phyloP scores from a whole-genome alignment of 306 rosid genomes.

The Quercus berberidifolia region DNA sequence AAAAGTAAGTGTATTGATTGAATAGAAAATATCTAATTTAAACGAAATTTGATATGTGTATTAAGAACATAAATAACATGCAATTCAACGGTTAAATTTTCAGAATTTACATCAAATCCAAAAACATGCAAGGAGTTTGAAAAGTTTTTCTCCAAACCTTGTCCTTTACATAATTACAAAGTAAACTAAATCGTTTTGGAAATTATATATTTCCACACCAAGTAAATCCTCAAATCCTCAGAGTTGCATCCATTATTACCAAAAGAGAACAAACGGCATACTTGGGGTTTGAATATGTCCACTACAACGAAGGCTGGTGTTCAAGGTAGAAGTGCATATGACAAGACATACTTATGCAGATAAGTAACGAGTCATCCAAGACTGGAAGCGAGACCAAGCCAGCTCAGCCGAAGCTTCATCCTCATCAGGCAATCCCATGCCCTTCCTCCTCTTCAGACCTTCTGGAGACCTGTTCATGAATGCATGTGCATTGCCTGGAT shows the following conservation, averaged over 20 bases:
- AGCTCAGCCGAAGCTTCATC: conserved; percentile 71
- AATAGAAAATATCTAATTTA: no score
- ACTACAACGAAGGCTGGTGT: neutral
- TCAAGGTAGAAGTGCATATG: neutral
- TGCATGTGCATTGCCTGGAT: conserved; percentile 75
- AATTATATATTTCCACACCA: neutral
- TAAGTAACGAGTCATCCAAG: conserved; percentile 76
- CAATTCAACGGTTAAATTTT: no score
- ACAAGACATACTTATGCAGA: conserved; percentile 26
- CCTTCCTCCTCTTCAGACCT: conserved; percentile 76
- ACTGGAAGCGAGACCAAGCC: conserved; percentile 89
- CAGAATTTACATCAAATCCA: no score
- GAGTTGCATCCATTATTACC: conserved; percentile 7
- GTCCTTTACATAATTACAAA: neutral
- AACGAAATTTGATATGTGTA: no score
- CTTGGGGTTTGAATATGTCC: neutral
- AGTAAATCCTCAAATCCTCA: conserved; percentile 6
- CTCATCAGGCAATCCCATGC: conserved; percentile 79
- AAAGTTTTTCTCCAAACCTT: no score
- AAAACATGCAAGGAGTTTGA: no score
- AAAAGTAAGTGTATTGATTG: no score
- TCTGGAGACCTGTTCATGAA: conserved; percentile 93
- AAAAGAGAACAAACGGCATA: neutral
- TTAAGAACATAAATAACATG: no score
- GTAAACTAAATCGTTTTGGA: conserved; percentile 12